A percentile compares a stretch with the other conserved stretches of the same genome.
These are phyloP conservation scores for Coemansia pectinata DNA, from an alignment of 192 early-diverging fungal species.

Conservation along the genomic window DNA sequence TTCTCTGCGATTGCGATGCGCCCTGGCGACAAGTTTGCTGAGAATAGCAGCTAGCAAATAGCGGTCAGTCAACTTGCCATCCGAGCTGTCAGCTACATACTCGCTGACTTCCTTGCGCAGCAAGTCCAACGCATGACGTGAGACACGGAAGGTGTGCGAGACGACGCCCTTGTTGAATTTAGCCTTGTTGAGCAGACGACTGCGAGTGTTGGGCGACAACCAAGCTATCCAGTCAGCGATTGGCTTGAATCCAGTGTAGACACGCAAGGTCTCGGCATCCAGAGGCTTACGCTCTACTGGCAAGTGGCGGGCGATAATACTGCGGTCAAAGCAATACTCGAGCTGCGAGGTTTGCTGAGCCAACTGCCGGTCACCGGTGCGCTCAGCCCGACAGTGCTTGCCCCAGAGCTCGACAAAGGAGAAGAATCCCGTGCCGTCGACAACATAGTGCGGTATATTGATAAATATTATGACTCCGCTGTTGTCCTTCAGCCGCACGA, in stretches of 20 bases:
- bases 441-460: conserved; percentile 46
- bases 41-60: conserved; percentile 41
- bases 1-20: conserved; percentile 27
- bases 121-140: conserved; percentile 9
- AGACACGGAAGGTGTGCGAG: conserved; percentile 39
- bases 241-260: conserved; percentile 31
- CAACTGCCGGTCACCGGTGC: neutral
- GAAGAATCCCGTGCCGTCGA: conserved; percentile 47
- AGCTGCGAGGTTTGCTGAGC: neutral
- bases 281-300: conserved; percentile 35
- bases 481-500: conserved; percentile 35
- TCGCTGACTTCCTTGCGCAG: conserved; percentile 17
- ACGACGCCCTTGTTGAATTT: conserved; percentile 24
- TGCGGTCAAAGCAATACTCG: conserved; percentile 39
- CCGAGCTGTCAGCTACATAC: neutral
- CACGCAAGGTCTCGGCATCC: conserved; percentile 10
- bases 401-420: conserved; percentile 49
- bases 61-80: neutral
- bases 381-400: conserved; percentile 17
- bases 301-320: conserved; percentile 27
- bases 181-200: conserved; percentile 26
- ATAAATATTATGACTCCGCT: conserved; percentile 41
- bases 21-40: conserved; percentile 41
- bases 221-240: conserved; percentile 49
- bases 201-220: conserved; percentile 44